Percentiles rank a stretch among this genome's conserved stretches.
Conservation (phyloP, 768 basidiomycete genomes). For the Chiua virens region DNA sequence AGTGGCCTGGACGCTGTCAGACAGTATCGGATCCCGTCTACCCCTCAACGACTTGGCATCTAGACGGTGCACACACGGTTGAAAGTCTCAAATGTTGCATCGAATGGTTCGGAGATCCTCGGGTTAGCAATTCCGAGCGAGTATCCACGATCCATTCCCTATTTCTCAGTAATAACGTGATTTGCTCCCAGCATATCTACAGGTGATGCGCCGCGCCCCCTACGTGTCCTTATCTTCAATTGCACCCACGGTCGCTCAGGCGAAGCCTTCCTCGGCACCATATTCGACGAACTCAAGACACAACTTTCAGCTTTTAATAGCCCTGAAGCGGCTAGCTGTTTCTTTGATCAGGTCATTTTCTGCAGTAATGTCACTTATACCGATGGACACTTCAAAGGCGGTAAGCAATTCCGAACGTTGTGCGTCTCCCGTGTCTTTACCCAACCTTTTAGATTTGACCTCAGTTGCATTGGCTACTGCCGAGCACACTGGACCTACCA, state of each 20-base stretch:
- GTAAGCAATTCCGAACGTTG: constrained; percentile 41
- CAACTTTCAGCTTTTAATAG: constrained; percentile 45
- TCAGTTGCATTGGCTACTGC: constrained; percentile 60
- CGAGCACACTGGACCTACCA: constrained; percentile 65
- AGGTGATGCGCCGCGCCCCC: constrained; percentile 25
- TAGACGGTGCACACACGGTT: constrained; percentile 94
- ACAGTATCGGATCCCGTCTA: constrained; percentile 62
- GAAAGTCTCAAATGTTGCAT: constrained; percentile 88
- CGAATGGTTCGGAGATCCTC: constrained; percentile 80
- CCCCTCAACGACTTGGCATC: constrained; percentile 69
- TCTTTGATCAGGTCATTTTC: constrained; percentile 89
- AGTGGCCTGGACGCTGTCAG: constrained; percentile 97
- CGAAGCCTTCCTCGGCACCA: constrained; percentile 58
- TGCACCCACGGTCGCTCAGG: constrained; percentile 92
- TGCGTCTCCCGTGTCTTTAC: constrained; percentile 1
- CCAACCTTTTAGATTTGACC: constrained; percentile 62
- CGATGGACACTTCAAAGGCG: constrained; percentile 87
- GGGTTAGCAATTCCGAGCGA: constrained; percentile 43
- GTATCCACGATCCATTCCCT: constrained; percentile 8
- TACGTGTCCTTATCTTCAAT: constrained; percentile 85
- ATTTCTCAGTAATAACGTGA: constrained; percentile 2
- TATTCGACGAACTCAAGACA: constrained; percentile 51
- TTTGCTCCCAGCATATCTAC: constrained; percentile 1
- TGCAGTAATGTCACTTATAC: constrained; percentile 96
- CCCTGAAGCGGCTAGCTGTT: constrained; percentile 39